These are phyloP conservation scores for Chalciporus sphaerocephalus DNA, from an alignment of 768 basidiomycete species.

Conservation along the genomic window DNA sequence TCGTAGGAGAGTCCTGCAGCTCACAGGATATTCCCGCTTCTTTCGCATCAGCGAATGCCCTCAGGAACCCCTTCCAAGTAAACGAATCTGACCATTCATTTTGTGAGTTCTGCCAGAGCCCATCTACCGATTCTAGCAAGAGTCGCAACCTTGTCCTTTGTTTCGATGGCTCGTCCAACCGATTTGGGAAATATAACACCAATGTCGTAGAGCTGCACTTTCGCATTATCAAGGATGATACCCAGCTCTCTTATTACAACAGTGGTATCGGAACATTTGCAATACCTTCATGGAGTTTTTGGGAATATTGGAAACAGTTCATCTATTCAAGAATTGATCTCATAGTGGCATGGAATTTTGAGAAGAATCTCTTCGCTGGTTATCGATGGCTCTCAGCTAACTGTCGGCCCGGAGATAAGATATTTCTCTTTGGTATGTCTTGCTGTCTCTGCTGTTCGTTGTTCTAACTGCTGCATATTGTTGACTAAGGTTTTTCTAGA, in stretches of 20 bases:
- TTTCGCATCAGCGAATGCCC: too few species aligned
- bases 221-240: slow-evolving; percentile 19
- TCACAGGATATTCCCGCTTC: too few species aligned
- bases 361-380: slow-evolving; percentile 24
- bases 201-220: slow-evolving; percentile 7
- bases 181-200: too few species aligned
- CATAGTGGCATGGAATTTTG: slow-evolving; percentile 32
- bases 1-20: too few species aligned
- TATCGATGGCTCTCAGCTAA: slow-evolving; percentile 34
- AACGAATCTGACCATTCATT: too few species aligned
- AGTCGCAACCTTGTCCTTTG: too few species aligned
- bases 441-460: too few species aligned
- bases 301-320: slow-evolving; percentile 19
- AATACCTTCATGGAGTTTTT: slow-evolving; percentile 7
- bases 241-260: slow-evolving; percentile 32
- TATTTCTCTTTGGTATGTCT: slow-evolving; percentile 34
- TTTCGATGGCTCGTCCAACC: too few species aligned
- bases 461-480: not conserved
- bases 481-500: slow-evolving; percentile 34
- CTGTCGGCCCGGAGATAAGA: slow-evolving; percentile 28
- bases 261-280: slow-evolving; percentile 34
- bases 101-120: too few species aligned
- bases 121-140: too few species aligned
- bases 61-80: too few species aligned
- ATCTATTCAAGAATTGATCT: slow-evolving; percentile 26